Conservation (phyloP, 768 basidiomycete genomes). For the Boletus huronensis region DNA sequence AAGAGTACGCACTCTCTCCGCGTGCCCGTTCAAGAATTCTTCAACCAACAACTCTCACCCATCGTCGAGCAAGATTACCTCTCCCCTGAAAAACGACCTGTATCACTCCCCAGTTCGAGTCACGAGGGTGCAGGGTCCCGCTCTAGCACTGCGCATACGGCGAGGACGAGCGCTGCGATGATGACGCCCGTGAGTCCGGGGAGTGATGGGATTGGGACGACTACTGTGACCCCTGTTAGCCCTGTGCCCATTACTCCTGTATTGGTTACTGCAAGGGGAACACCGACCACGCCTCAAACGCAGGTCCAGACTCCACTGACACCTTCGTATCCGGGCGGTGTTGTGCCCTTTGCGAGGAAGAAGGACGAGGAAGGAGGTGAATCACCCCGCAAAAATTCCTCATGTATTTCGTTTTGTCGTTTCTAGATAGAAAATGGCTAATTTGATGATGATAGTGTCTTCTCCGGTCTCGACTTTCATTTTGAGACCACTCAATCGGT, state of each 20-base stretch:
- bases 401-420: not conserved
- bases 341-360: slow-evolving; percentile 22
- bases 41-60: slow-evolving; percentile 51
- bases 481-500: slow-evolving; percentile 61
- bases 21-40: slow-evolving; percentile 32
- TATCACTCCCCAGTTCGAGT: slow-evolving; percentile 30
- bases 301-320: slow-evolving; percentile 23
- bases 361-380: slow-evolving; percentile 30
- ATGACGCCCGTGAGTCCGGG: slow-evolving; percentile 27
- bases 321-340: slow-evolving; percentile 19
- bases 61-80: slow-evolving; percentile 65
- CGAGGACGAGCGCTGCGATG: slow-evolving; percentile 30
- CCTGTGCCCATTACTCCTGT: slow-evolving; percentile 31
- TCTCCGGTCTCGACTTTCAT: slow-evolving; percentile 58
- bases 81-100: slow-evolving; percentile 45
- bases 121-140: slow-evolving; percentile 25
- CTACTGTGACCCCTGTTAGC: slow-evolving; percentile 29
- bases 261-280: slow-evolving; percentile 15
- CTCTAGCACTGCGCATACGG: slow-evolving; percentile 30
- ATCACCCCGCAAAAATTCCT: slow-evolving; percentile 40
- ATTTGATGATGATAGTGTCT: slow-evolving; percentile 35
- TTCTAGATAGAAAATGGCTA: not conserved
- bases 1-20: slow-evolving; percentile 44
- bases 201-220: slow-evolving; percentile 15
- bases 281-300: slow-evolving; percentile 7